Evolutionary conservation across 2,329 filamentous ascomycete species (phyloP).

Genomic region (Leptographium flavum): DNA sequence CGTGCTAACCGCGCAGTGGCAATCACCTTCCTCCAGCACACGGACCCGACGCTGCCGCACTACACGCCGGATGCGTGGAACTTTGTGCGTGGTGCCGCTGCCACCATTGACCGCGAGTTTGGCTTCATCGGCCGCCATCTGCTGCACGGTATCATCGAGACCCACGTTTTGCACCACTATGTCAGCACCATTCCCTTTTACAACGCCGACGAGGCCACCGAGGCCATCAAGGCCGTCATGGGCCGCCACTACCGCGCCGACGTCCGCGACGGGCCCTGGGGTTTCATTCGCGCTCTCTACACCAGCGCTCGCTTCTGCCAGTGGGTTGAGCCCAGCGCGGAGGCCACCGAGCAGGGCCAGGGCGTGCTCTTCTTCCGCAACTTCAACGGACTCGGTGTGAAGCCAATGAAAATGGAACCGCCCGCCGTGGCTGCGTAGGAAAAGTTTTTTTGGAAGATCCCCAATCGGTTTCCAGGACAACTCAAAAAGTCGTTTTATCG

Average conservation of each 20-base stretch:
- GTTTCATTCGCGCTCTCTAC: constrained; percentile 78
- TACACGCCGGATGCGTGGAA: constrained; percentile 78
- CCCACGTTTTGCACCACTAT: constrained; percentile 94
- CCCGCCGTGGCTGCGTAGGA: neutral
- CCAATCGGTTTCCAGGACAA: too few species aligned
- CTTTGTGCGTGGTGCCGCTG: constrained; percentile 81
- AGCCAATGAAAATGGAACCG: constrained; percentile 17
- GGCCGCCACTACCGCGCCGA: constrained; percentile 87
- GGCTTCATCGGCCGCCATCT: constrained; percentile 84
- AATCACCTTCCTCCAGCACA: constrained; percentile 95
- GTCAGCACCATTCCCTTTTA: constrained; percentile 67
- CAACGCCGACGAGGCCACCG: constrained; percentile 15
- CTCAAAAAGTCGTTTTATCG: too few species aligned
- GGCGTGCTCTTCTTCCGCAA: constrained; percentile 92
- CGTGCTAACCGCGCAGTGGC: constrained; percentile 47
- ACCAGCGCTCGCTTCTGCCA: constrained; percentile 76
- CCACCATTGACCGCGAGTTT: constrained; percentile 92
- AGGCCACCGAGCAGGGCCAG: constrained; percentile 65
- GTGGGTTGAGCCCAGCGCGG: constrained; percentile 88
- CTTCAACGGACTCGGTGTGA: constrained; percentile 67
- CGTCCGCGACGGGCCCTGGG: constrained; percentile 57
- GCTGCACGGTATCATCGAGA: constrained; percentile 91
- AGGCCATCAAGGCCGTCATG: constrained; percentile 61
- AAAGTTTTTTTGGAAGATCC: neutral
- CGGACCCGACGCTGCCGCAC: constrained; percentile 82